Base-by-base conservation (phyloP, 2,329 filamentous ascomycete genomes). In the Colletotrichum cordylinicola region DNA sequence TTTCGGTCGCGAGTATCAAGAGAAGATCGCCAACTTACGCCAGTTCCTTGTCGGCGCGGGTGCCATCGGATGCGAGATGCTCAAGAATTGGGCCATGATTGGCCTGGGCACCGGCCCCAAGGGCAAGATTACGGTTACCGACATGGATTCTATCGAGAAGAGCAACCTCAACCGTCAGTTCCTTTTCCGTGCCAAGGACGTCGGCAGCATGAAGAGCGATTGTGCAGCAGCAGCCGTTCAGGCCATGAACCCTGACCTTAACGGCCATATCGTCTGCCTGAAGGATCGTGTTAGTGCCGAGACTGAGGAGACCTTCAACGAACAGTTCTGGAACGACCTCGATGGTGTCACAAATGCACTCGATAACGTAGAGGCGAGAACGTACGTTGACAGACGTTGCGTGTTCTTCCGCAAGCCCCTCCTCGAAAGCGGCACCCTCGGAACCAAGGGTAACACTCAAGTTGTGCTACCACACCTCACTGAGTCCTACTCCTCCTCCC, bases 51-150 rank as follows among this genome's bases (percentile, higher is more conserved):
- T 99, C 74, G 97, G 97, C 79, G 95, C 97, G 62, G 97, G 97
- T 81, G 97, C 98, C 78, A 99, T 99, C 84, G 97, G 97, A 61
- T 99, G 97, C 82, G 97, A 99, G 83, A 99, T 98, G 94, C 88
- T 99, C 79, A 99, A 99, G 91, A 98, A 98, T 85, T 99, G 97
- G 96, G 96, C 98, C 43, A 98, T 99, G 96, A 98, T 98, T 84
- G 97, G 97, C 79, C 89, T 99, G 35, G 96, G 94, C 60, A 95
- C 94, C 61, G 97, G 97, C 6, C 95, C 95, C 4, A 91, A 96
- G 65, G 97, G 97, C 81, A 94, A 94, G 85, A 98, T 99, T 81
- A 95, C 89, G 74, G 94, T 99, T 66, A 98, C 98, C 16, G 97
- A 99, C 83, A 98, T 98, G 93, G 97, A 99, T 82, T 96, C 96